Evolutionary conservation across 129 eudicot genomes (phyloP), one percentile per base, ranked within the genome.

Genomic region (Flaveria ramosissima): DNA sequence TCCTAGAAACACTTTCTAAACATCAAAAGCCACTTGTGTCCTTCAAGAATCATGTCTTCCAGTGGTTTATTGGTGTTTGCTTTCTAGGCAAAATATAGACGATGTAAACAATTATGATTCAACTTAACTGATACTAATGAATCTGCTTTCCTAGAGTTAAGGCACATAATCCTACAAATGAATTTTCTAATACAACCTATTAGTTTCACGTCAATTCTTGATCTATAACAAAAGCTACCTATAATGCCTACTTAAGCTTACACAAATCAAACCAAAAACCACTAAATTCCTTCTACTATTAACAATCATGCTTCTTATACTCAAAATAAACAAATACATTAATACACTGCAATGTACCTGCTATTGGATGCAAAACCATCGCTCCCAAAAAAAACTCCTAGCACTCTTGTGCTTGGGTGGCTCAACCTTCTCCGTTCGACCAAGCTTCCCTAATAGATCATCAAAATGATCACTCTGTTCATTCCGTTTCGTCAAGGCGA

Each of bases 391-490:
- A n/a, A n/a, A 17, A 77, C 77, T 82, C 72, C 42, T 85, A 13
- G 14, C 30, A 16, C 48, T 36, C 68, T 61, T 77, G 36, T 73
- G 70, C 78, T 80, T 65, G 52, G 50, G 66, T 1, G 50, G 68
- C 9, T 64, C 78, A 2, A 51, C 75, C 77, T 84, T 82, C 50
- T 89, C 85, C 36, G 46, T 76, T 55, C 84, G 68, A 36, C 85
- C 87, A 14, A 92, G 79, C 71, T 85, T 92, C 70, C 96, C 97
- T 46, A 94, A 56, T 43, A 94, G 81, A 77, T 94, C 96, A 78
- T 86, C 98, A 74, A 84, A 89, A 13, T 79, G 83, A 79, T 83
- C 89, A 70, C 68, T 81, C 62, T 68, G 76, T n/a, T 83, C 89
- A 70, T 64, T 81, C 62, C 61, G 76, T 27, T 86, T 47, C 74